Base-by-base conservation (phyloP, 208 protist species). In the Angomonas deanei region DNA sequence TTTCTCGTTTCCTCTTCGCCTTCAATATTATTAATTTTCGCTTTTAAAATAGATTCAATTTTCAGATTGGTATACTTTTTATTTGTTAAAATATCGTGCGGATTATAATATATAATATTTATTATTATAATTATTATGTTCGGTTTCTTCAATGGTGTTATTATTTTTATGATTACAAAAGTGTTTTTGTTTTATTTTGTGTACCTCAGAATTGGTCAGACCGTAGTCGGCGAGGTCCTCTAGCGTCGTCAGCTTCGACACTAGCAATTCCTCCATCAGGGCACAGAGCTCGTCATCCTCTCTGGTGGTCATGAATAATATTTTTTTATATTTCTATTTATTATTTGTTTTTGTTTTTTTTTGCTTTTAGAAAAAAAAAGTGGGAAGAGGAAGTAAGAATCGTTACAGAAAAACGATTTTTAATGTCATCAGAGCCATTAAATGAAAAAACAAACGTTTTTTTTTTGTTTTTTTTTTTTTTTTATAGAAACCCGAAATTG, bases 191-290 rank as follows among this genome's bases (percentile, higher is more conserved):
- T 42, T 42, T 42, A 42, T n/a, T 1, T 21, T 26, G 33, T 56
- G 24, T 38, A 74, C 11, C 30, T 74, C 68, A 24, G 5, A 58
- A 10, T 28, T 28, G 1, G 68, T 64, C 61, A 74, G 64, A 24
- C 68, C 68, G 13, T 68, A 28, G 15, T 19, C 39, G 13, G 59
- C n/a, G 0, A 74, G 23, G 27, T 74, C 68, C 5, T 60, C 56
- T 2, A 23, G 39, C 31, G 59, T 74, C 15, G 61, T 61, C 6
- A 74, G 49, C 1, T 56, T 34, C n/a, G 33, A 46, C 21, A 26
- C 17, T 21, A 74, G 38, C 3, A 74, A 62, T 26, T 57, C 33
- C 24, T 53, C 27, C 42, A 74, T 57, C 42, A 64, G 15, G 8
- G 26, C 28, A 32, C 53, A 64, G 39, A 60, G 24, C 17, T 63